Evolutionary conservation across 306 rosid genomes (phyloP), one percentile per base, ranked within the genome.

Genomic region (Castanea mollissima): DNA sequence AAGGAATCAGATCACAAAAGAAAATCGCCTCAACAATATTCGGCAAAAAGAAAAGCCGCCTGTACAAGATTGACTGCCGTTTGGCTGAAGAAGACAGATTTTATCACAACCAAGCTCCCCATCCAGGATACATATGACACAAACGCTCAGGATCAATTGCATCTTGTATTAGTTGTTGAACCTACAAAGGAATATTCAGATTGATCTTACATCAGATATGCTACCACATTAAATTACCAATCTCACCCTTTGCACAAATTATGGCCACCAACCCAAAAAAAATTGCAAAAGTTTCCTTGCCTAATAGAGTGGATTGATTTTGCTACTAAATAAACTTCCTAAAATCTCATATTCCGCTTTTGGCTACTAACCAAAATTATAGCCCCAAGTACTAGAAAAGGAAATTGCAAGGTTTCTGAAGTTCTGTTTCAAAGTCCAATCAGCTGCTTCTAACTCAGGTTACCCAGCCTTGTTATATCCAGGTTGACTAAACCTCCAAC

Each of bases 91-190:
- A 56, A 54, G 59, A 75, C 16, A n/a, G 38, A 23, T 62, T 38
- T 51, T 74, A 31, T 85, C 81, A 91, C 88, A 92, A 78, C 97
- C 99, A 92, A 38, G 97, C 88, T 78, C 91, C 99, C 99, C 99
- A 94, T 72, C 99, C 99, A 60, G 99, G 93, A 87, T 81, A 94
- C 94, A 94, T 63, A 75, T 92, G 95, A 76, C 93, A 94, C 52
- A 91, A 87, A 25, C 97, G 90, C 81, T 94, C 97, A 0, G 98
- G 78, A 83, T 94, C 98, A 44, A 90, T 88, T 32, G 99, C 97
- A 84, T 94, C 99, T 77, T 92, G 99, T 69, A 94, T 89, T 46
- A 92, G 93, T 79, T 92, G 97, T 86, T 94, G 99, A 44, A 92
- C 97, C 99, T 94, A 85, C 80, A 69, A 79, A 72, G 20, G 51